These are phyloP conservation scores for Castanea mollissima DNA, from an alignment of 306 rosid genomes.

Conservation along the genomic window DNA sequence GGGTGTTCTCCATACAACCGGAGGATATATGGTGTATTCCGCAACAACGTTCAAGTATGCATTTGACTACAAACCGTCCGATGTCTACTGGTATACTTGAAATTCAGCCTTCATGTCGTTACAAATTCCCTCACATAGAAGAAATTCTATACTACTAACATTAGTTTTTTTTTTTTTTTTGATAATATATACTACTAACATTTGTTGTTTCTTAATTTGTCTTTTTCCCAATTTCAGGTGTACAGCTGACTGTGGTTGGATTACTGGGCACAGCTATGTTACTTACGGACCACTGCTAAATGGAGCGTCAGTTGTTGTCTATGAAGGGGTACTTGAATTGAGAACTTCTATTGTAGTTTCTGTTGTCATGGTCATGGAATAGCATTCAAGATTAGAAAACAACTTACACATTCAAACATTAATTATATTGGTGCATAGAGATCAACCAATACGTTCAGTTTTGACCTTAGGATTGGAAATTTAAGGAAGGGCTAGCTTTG, in stretches of 20 bases:
- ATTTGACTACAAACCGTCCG: constrained; percentile 87
- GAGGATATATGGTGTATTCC: constrained; percentile 95
- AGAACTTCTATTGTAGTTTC: constrained; percentile 10
- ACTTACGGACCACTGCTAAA: constrained; percentile 95
- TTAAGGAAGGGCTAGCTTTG: background rate
- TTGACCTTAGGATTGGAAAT: constrained; percentile 13
- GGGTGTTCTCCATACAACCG: constrained; percentile 98
- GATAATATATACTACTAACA: background rate
- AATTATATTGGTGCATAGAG: constrained; percentile 6
- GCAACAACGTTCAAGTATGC: constrained; percentile 98
- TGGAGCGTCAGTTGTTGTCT: constrained; percentile 71
- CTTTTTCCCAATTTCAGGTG: constrained; percentile 58
- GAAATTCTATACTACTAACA: background rate
- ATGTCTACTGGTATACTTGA: constrained; percentile 76
- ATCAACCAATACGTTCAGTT: constrained; percentile 1
- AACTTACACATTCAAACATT: constrained; percentile 13
- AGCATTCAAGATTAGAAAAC: constrained; percentile 2
- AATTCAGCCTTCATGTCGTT: constrained; percentile 19
- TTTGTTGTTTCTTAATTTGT: constrained; percentile 5
- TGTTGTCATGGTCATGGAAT: background rate
- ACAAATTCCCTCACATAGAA: constrained; percentile 14
- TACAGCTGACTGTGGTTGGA: constrained; percentile 99
- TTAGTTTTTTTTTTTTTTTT: background rate
- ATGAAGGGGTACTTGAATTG: constrained; percentile 78
- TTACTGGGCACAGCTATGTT: constrained; percentile 98